Evolutionary conservation across 345 rosid genomes (phyloP).

Genomic region (Salix purpurea): DNA sequence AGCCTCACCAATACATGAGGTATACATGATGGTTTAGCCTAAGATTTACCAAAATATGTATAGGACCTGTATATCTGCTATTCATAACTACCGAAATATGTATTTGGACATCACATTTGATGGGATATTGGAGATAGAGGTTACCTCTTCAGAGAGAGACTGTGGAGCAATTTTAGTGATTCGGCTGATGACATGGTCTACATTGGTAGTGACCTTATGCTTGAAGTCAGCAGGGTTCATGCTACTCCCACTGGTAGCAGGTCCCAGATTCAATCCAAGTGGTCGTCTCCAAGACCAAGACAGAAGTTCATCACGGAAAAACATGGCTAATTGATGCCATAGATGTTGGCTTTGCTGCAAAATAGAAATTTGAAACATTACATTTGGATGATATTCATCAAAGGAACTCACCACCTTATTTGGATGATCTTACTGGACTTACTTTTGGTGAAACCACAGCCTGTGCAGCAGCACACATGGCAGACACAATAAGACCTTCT

Average conservation of each 20-base stretch:
- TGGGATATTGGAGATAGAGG: neutral
- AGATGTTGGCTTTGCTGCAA: conserved; percentile 84
- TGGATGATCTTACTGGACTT: conserved; percentile 9
- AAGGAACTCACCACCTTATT: neutral
- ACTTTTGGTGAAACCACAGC: conserved; percentile 88
- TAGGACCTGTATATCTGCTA: neutral
- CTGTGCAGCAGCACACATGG: conserved; percentile 93
- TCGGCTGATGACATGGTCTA: conserved; percentile 63
- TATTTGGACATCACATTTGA: neutral
- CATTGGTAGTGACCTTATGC: conserved; percentile 70
- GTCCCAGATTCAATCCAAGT: conserved; percentile 53
- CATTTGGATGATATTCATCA: neutral
- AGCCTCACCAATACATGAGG: too few relatives aligned
- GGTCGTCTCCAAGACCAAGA: conserved; percentile 99
- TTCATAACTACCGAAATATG: neutral
- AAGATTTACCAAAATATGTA: neutral
- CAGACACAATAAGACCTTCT: conserved; percentile 92
- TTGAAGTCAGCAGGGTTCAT: conserved; percentile 73
- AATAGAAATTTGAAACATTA: neutral
- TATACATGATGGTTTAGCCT: neutral
- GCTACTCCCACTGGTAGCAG: conserved; percentile 56
- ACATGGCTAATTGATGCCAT: conserved; percentile 96
- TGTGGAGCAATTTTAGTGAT: conserved; percentile 80
- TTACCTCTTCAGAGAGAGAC: conserved; percentile 83
- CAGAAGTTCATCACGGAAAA: conserved; percentile 89